Evolutionary conservation across 2,329 filamentous ascomycete species (phyloP).

Genomic region (Arthrinium phaeospermum): DNA sequence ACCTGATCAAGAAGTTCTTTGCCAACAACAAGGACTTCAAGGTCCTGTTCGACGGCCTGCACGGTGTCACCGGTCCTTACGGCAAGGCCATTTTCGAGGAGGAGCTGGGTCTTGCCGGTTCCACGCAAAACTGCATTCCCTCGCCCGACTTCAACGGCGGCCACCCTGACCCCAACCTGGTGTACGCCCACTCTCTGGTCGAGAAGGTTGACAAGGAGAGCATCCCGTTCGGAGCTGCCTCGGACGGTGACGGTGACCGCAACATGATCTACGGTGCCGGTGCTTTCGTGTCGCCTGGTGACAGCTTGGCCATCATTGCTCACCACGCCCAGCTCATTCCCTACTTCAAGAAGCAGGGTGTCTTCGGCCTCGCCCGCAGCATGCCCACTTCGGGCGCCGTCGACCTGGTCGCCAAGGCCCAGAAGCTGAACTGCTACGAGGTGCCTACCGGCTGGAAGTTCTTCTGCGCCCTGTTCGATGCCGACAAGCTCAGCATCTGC

Average conservation of each 20-base stretch:
- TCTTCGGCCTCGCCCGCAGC: conserved; percentile 92
- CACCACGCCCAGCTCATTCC: conserved; percentile 96
- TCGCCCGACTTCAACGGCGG: conserved; percentile 96
- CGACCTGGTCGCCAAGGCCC: conserved; percentile 93
- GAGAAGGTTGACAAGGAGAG: conserved; percentile 89
- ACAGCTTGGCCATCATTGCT: conserved; percentile 96
- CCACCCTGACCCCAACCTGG: conserved; percentile 97
- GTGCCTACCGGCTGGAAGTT: conserved; percentile 99
- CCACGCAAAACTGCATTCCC: conserved; percentile 89
- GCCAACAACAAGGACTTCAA: conserved; percentile 88
- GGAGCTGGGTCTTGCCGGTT: conserved; percentile 81
- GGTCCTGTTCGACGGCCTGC: conserved; percentile 92
- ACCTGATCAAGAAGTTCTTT: conserved; percentile 94
- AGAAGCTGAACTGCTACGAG: conserved; percentile 90
- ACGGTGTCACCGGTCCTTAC: conserved; percentile 94
- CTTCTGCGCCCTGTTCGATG: conserved; percentile 95
- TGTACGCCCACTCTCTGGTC: conserved; percentile 89
- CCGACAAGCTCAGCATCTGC: conserved; percentile 96
- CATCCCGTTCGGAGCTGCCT: conserved; percentile 95
- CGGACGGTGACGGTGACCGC: conserved; percentile 95
- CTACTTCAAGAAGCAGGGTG: conserved; percentile 97
- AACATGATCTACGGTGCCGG: conserved; percentile 99
- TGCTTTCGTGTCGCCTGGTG: conserved; percentile 93
- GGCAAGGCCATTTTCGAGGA: conserved; percentile 93
- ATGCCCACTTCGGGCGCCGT: conserved; percentile 98